Evolutionary conservation across 2,329 filamentous ascomycete species (phyloP).

Genomic region (Lachnellula arida): DNA sequence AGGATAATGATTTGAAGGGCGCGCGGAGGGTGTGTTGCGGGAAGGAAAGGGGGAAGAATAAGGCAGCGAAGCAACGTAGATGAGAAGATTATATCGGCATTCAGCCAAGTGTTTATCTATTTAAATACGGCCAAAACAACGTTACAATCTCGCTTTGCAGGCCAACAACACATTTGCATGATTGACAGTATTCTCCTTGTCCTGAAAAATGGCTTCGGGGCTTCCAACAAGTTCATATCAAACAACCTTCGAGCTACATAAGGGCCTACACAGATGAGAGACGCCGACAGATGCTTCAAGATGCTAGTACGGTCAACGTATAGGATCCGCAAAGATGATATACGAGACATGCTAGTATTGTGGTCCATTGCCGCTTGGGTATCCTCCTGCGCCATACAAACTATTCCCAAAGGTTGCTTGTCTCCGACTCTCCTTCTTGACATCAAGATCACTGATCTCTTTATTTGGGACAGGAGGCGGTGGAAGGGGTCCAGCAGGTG

Average conservation of each 20-base stretch:
- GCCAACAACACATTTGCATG: not conserved
- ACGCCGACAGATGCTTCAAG: constrained; percentile 17
- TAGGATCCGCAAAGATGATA: constrained; percentile 1
- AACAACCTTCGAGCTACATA: not conserved
- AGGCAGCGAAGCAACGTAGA: constrained; percentile 7
- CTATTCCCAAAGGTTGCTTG: constrained; percentile 48
- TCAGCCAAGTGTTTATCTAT: constrained; percentile 2
- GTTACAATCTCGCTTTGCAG: constrained; percentile 6
- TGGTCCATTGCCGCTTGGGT: constrained; percentile 18
- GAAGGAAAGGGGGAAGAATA: constrained; percentile 18
- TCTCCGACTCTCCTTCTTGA: constrained; percentile 47
- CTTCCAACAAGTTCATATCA: not conserved
- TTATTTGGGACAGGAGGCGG: constrained; percentile 50
- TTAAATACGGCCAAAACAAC: constrained; percentile 17
- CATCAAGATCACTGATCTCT: constrained; percentile 39
- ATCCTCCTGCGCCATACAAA: constrained; percentile 26
- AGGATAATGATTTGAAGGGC: constrained; percentile 19
- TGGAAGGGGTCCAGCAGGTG: constrained; percentile 52
- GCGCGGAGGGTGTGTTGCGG: constrained; percentile 17
- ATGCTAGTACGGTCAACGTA: constrained; percentile 10
- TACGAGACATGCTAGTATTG: constrained; percentile 12
- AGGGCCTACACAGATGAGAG: not conserved
- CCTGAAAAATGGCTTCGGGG: not conserved
- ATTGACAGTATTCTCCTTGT: constrained; percentile 1
- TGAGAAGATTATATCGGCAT: not conserved